Percentiles rank a stretch among this genome's conserved stretches.
Evolutionary conservation across 495 filamentous ascomycete species (phyloP).

Genomic region (Xylaria nigripes): DNA sequence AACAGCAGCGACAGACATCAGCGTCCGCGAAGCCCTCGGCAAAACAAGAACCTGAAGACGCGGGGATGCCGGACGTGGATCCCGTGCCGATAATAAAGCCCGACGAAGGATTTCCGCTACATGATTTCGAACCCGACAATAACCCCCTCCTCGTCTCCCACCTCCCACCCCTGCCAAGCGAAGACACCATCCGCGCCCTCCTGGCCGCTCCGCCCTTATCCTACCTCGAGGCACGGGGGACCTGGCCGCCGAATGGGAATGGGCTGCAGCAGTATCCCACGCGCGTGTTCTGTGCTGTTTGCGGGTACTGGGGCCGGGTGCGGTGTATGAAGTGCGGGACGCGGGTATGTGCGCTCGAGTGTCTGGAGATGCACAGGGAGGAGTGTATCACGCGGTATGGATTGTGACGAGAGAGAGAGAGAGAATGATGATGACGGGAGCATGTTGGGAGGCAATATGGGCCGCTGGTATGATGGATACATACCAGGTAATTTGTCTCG

Average conservation of each 20-base stretch:
- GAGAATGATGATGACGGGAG: background rate
- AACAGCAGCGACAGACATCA: conserved; percentile 5
- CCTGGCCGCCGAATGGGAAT: conserved; percentile 24
- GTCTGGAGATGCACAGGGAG: conserved; percentile 70
- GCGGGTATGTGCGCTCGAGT: conserved; percentile 73
- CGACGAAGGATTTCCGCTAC: background rate
- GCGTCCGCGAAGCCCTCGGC: background rate
- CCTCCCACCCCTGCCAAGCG: conserved; percentile 56
- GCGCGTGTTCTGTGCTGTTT: conserved; percentile 75
- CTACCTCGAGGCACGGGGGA: conserved; percentile 68
- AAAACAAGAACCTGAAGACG: conserved; percentile 20
- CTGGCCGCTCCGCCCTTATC: conserved; percentile 63
- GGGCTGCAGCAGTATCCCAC: conserved; percentile 42
- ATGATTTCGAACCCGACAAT: conserved; percentile 36
- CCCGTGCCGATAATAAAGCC: conserved; percentile 7
- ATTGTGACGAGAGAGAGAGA: conserved; percentile 28
- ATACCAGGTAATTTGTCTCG: too few species aligned
- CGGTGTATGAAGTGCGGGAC: conserved; percentile 77
- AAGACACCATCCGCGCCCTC: conserved; percentile 59
- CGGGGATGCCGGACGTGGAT: conserved; percentile 31
- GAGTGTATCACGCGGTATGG: conserved; percentile 63
- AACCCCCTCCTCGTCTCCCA: conserved; percentile 56
- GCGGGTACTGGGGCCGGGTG: conserved; percentile 86
- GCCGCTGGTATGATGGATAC: background rate
- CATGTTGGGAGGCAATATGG: background rate